These are phyloP conservation scores for Polygonum maritimum DNA, from an alignment of 148 eudicot species.

Conservation along the genomic window DNA sequence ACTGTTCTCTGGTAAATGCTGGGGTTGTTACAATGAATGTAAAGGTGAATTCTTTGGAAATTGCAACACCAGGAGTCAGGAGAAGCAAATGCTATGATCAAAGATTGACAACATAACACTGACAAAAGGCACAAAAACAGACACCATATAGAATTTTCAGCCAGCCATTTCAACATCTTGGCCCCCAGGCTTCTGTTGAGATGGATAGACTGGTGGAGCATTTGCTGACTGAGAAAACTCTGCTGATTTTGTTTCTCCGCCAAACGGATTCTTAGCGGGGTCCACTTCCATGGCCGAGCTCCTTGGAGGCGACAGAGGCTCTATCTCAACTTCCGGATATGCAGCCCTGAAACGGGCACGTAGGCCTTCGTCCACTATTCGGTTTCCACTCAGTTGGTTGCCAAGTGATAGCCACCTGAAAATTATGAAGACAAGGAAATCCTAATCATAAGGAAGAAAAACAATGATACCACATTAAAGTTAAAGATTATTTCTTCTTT, in stretches of 20 bases:
- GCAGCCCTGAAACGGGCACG: constrained; percentile 96
- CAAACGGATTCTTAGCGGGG: constrained; percentile 32
- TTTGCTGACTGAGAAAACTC: constrained; percentile 27
- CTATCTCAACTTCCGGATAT: constrained; percentile 86
- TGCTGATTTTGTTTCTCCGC: constrained; percentile 35
- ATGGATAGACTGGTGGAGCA: constrained; percentile 21
- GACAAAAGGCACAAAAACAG: neutral
- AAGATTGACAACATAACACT: neutral
- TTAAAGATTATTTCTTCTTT: neutral
- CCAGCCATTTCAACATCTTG: constrained; percentile 46
- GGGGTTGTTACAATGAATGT: neutral
- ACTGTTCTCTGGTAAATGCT: neutral
- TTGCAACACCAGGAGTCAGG: neutral
- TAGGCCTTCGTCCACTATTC: constrained; percentile 80
- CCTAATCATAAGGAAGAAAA: neutral
- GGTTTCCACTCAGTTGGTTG: constrained; percentile 68
- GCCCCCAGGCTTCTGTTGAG: constrained; percentile 34
- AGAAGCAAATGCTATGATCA: neutral
- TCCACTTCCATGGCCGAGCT: constrained; percentile 72
- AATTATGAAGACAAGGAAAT: neutral
- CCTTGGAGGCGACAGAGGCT: constrained; percentile 88
- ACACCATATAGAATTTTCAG: constrained; percentile 13
- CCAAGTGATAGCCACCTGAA: constrained; percentile 87
- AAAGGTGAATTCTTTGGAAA: neutral
- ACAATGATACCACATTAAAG: neutral